phyloP scores from a whole-genome alignment of 805 yeast genomes.

The Vanderwaltozyma yarrowii region DNA sequence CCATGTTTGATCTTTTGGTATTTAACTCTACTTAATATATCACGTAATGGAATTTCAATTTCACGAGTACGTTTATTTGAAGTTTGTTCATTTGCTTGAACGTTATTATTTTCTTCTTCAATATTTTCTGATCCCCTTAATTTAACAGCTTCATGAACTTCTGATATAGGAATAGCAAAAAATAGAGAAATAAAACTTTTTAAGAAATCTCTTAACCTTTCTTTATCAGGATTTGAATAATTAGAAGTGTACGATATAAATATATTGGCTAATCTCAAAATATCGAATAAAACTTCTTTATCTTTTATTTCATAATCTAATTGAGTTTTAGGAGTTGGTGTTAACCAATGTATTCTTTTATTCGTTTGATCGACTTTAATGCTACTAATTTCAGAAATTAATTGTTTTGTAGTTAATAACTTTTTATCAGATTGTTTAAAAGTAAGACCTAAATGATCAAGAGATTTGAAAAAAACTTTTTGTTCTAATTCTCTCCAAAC shows the following conservation, averaged over 20 bases:
- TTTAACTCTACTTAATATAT: slow-evolving; percentile 29
- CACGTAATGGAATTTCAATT: slow-evolving; percentile 14
- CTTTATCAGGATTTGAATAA: slow-evolving; percentile 74
- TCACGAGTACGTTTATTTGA: slow-evolving; percentile 27
- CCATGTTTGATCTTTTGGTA: slow-evolving; percentile 27
- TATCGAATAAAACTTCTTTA: slow-evolving; percentile 59
- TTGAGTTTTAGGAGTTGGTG: slow-evolving; percentile 77
- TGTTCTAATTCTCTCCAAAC: slow-evolving; percentile 99
- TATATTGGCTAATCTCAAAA: slow-evolving; percentile 53
- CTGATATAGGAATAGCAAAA: slow-evolving; percentile 48
- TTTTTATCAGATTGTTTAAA: slow-evolving; percentile 96
- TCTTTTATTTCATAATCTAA: slow-evolving; percentile 58
- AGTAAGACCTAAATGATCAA: slow-evolving; percentile 91
- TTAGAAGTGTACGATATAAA: slow-evolving; percentile 60
- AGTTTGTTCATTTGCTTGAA: slow-evolving; percentile 8
- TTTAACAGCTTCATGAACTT: slow-evolving; percentile 33
- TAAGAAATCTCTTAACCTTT: slow-evolving; percentile 60
- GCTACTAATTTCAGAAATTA: slow-evolving; percentile 85
- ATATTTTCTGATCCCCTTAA: slow-evolving; percentile 8
- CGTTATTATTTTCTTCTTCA: slow-evolving; percentile 12
- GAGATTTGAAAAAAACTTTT: slow-evolving; percentile 82
- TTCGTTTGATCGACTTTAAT: slow-evolving; percentile 86
- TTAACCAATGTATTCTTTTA: slow-evolving; percentile 74
- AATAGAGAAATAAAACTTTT: slow-evolving; percentile 61
- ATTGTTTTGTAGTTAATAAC: slow-evolving; percentile 75